These are phyloP conservation scores for Desmodesmus armatus DNA, from an alignment of 139 green algal species.

Conservation along the genomic window DNA sequence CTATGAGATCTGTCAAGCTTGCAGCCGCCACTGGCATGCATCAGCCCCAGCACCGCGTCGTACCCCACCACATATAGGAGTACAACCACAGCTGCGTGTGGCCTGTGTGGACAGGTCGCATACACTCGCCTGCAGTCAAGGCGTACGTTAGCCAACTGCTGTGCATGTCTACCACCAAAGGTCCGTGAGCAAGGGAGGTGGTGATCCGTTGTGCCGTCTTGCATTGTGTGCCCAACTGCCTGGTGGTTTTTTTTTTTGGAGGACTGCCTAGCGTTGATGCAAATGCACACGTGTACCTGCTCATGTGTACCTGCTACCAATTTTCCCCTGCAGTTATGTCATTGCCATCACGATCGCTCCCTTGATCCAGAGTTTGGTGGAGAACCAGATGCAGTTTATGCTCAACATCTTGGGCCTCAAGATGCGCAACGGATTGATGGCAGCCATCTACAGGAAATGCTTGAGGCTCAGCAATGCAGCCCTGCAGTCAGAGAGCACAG, in stretches of 20 bases:
- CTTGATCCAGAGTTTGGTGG: conserved; percentile 67
- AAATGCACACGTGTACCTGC: too few relatives aligned
- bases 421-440: conserved; percentile 82
- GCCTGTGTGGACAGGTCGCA: neutral
- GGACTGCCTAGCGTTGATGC: too few relatives aligned
- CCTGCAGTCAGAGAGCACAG: conserved; percentile 50
- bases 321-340: conserved; percentile 8
- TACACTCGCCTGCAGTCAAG: too few relatives aligned
- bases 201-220: too few relatives aligned
- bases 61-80: too few relatives aligned
- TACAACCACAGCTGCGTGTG: neutral
- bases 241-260: too few relatives aligned
- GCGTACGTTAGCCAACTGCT: too few relatives aligned
- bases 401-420: conserved; percentile 67
- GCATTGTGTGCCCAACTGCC: too few relatives aligned
- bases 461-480: conserved; percentile 26
- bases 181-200: too few relatives aligned
- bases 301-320: neutral
- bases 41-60: neutral
- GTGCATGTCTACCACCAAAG: too few relatives aligned
- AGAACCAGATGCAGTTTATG: conserved; percentile 56
- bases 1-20: neutral
- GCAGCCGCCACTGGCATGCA: neutral
- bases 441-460: conserved; percentile 92
- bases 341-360: conserved; percentile 69